These are phyloP conservation scores for Didymella arachidicola DNA, from an alignment of 2,329 filamentous ascomycete genomes.

Conservation along the genomic window DNA sequence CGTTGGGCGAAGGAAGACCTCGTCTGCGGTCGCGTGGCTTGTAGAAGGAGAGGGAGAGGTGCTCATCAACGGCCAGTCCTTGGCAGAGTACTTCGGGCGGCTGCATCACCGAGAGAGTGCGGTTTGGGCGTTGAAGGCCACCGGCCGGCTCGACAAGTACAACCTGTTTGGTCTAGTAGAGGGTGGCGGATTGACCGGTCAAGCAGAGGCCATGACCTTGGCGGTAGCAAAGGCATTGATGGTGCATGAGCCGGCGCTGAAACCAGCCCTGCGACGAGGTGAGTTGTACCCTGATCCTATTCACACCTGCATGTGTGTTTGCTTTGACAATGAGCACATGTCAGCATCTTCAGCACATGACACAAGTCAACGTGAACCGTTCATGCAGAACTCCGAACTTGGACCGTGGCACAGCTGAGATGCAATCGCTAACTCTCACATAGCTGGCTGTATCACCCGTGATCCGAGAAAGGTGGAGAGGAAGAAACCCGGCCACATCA, in stretches of 20 bases:
- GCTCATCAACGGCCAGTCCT: constrained; percentile 85
- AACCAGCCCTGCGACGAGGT: constrained; percentile 88
- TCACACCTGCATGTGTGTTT: constrained; percentile 5
- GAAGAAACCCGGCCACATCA: constrained; percentile 95
- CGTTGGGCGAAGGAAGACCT: constrained; percentile 86
- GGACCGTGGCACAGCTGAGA: background rate
- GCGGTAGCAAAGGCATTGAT: constrained; percentile 87
- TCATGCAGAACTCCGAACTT: constrained; percentile 14
- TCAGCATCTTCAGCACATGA: background rate
- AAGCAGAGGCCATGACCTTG: constrained; percentile 92
- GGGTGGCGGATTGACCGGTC: constrained; percentile 91
- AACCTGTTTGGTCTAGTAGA: constrained; percentile 88
- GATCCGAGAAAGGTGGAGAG: constrained; percentile 93
- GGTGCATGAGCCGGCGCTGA: constrained; percentile 90
- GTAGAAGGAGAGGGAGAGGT: constrained; percentile 94
- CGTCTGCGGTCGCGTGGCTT: constrained; percentile 82
- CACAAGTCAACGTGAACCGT: constrained; percentile 1
- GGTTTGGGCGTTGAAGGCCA: constrained; percentile 86
- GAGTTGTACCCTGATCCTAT: constrained; percentile 53
- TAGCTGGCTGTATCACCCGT: constrained; percentile 91
- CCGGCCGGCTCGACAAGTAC: constrained; percentile 89
- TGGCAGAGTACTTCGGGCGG: constrained; percentile 82
- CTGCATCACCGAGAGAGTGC: constrained; percentile 95
- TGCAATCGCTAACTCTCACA: constrained; percentile 53
- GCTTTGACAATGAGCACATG: constrained; percentile 9